A percentile compares a stretch with the other conserved stretches of the same genome.
Conservation (phyloP, 495 filamentous ascomycete species). For the Neurospora hispaniola region DNA sequence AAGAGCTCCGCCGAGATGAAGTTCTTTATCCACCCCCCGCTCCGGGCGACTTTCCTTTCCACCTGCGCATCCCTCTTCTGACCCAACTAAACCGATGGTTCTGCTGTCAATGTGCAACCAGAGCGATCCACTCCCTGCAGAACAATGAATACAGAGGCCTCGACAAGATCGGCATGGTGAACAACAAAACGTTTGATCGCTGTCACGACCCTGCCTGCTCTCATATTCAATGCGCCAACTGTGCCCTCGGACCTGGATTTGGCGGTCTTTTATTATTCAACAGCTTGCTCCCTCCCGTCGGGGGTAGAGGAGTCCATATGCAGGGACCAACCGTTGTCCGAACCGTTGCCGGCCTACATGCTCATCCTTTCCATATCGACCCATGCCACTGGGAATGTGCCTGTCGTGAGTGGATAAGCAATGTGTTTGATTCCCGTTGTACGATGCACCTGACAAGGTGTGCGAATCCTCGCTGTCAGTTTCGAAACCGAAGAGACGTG, state of each 20-base stretch:
- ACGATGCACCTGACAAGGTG: conserved; percentile 8
- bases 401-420: conserved; percentile 19
- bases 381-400: conserved; percentile 19
- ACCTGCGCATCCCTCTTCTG: background rate
- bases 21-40: background rate
- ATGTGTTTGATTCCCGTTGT: conserved; percentile 9
- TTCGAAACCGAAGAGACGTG: background rate
- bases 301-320: background rate
- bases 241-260: conserved; percentile 1
- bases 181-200: conserved; percentile 1
- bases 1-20: background rate
- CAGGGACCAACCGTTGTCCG: conserved; percentile 3
- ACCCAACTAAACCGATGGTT: conserved; percentile 19
- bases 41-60: background rate
- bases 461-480: conserved; percentile 4
- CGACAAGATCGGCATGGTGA: conserved; percentile 14
- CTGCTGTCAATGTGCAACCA: conserved; percentile 16
- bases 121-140: background rate
- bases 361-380: conserved; percentile 15
- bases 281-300: background rate
- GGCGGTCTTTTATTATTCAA: background rate
- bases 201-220: background rate
- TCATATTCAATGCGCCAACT: conserved; percentile 17
- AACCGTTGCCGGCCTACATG: conserved; percentile 15
- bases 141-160: conserved; percentile 9